These are phyloP conservation scores for Agapanthus africanus DNA, from an alignment of 106 monocot species.

Conservation along the genomic window DNA sequence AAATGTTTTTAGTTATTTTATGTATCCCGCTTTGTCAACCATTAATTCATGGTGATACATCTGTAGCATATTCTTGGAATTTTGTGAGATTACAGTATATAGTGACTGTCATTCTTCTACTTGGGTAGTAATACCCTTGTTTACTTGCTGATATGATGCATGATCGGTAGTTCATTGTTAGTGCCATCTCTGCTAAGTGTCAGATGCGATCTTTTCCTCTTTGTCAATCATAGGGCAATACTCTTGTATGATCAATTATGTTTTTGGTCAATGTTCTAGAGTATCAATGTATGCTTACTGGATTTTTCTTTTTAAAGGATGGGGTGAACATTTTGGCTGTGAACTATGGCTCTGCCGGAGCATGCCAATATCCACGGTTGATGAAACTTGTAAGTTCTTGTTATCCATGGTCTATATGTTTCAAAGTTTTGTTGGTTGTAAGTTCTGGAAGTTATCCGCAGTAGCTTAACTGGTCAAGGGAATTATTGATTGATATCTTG, in stretches of 20 bases:
- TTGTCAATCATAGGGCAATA: background rate
- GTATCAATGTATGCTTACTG: background rate
- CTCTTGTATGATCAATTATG: background rate
- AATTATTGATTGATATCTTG: too few relatives aligned
- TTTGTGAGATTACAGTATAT: background rate
- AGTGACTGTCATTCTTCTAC: background rate
- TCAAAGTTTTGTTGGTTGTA: background rate
- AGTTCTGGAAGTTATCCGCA: too few relatives aligned
- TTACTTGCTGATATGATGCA: background rate
- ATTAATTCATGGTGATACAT: background rate
- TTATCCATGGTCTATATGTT: background rate
- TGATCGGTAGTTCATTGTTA: background rate
- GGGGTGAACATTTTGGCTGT: constrained; percentile 90
- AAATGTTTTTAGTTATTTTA: background rate
- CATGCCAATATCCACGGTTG: constrained; percentile 69
- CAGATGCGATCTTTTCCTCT: background rate
- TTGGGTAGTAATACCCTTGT: background rate
- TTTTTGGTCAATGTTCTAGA: too few relatives aligned
- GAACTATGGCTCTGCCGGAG: constrained; percentile 86
- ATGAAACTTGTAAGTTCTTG: constrained; percentile 68
- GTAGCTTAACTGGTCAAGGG: too few relatives aligned
- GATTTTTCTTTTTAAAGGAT: constrained; percentile 41
- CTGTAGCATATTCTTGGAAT: too few relatives aligned
- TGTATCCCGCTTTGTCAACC: background rate
- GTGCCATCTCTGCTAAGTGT: background rate